Base-by-base conservation (phyloP, 257 asterid species). In the Forsythia suspensa region DNA sequence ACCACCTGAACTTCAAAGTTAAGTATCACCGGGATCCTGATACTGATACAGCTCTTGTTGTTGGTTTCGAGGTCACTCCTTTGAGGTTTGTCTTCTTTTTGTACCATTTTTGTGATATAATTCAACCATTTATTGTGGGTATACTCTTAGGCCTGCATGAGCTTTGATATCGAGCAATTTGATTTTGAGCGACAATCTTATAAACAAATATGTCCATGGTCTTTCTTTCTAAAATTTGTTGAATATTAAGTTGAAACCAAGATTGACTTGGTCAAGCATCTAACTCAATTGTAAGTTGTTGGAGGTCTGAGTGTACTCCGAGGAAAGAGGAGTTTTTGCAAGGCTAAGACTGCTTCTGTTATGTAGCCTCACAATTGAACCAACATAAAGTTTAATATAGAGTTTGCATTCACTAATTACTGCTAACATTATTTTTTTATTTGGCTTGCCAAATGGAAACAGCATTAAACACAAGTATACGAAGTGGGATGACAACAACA, bases 1-100 rank as follows among this genome's bases (percentile, higher is more conserved):
- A 88, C 83, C 91, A 88, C 74, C 81, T 88, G 57, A 82, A 70
- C 78, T 88, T 88, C 87, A 88, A 80, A 84, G 90, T 88, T 77
- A 88, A 86, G 82, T 88, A 82, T 81, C 87, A 86, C 42, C 84
- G 75, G 18, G 87, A 86, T 81, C 86, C 88, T 51, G 87, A 84
- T 79, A 76, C 80, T 29, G 81, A 67, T 20, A 76, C 86, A 74
- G 84, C 87, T 75, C 90, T 86, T n/a, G 85, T 88, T 76, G 88
- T 86, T 38, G 92, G 90, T 63, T 86, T 86, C 79, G 92, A 88
- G 85, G 92, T 86, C 82, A 82, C 79, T 80, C 92, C 92, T 38
- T 51, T 78, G 20, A 88, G 92, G 90, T 88, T 40, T 34, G 85
- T 76, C 70, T 41, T 11, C 20, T 61, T 0, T 52, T 40, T 73